phyloP scores from a whole-genome alignment of 192 early-diverging fungal genomes.

The Phycomyces nitens region DNA sequence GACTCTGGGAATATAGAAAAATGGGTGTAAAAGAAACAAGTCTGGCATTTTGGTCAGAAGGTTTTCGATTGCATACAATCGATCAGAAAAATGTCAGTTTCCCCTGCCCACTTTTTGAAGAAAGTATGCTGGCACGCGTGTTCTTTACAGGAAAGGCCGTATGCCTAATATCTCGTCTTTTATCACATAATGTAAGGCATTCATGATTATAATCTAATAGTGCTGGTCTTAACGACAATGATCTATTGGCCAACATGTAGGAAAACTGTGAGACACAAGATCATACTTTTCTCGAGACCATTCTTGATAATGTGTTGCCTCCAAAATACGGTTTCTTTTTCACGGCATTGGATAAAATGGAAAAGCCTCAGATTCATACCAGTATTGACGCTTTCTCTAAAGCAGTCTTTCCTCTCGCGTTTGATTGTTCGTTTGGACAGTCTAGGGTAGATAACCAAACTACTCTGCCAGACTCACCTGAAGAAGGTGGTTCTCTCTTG shows the following conservation, averaged over 20 bases:
- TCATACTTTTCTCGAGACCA: too few species aligned
- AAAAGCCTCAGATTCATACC: too few species aligned
- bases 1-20: neutral
- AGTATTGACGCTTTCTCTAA: too few species aligned
- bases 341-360: too few species aligned
- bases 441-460: neutral
- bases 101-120: conserved; percentile 13
- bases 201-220: neutral
- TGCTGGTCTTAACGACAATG: too few species aligned
- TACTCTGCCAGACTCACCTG: neutral
- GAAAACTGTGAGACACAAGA: too few species aligned
- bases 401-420: too few species aligned
- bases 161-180: conserved; percentile 1
- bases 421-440: neutral
- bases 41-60: conserved; percentile 29
- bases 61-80: conserved; percentile 17
- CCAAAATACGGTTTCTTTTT: too few species aligned
- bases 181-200: neutral
- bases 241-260: too few species aligned
- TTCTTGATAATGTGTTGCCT: too few species aligned
- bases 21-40: conserved; percentile 6
- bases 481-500: neutral
- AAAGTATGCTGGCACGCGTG: neutral
- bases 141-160: conserved; percentile 15
- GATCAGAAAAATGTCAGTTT: neutral